Percentiles rank a stretch among this genome's conserved stretches.
These are phyloP conservation scores for Backusella mclennaniae DNA, from an alignment of 192 early-diverging fungal genomes.

Conservation along the genomic window DNA sequence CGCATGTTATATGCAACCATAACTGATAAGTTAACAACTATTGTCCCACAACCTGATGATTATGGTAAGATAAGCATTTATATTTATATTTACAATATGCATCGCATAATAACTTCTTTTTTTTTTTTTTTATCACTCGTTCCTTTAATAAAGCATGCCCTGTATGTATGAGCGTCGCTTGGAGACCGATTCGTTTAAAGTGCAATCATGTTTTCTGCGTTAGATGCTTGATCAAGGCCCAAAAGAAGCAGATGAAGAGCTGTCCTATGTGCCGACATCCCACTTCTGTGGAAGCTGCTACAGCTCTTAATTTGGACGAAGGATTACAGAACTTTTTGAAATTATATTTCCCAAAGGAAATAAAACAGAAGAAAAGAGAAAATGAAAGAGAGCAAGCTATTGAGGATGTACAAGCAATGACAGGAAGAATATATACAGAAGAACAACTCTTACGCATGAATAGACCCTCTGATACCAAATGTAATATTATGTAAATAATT, in stretches of 20 bases:
- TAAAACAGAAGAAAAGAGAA: conserved; percentile 68
- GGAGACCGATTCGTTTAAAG: conserved; percentile 75
- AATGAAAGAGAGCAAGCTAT: conserved; percentile 63
- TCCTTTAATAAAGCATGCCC: conserved; percentile 53
- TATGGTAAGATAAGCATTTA: conserved; percentile 40
- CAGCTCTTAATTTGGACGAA: conserved; percentile 60
- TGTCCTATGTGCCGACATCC: conserved; percentile 75
- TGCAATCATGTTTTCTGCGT: conserved; percentile 82
- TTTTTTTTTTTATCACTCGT: background rate
- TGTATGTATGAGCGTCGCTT: conserved; percentile 73
- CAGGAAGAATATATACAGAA: conserved; percentile 32
- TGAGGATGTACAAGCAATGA: conserved; percentile 60
- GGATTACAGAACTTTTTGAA: conserved; percentile 70
- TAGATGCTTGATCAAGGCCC: conserved; percentile 76
- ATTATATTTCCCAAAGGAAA: conserved; percentile 79
- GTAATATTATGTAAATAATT: conserved; percentile 30
- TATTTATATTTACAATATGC: background rate
- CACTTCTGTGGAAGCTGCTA: conserved; percentile 60
- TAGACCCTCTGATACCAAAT: conserved; percentile 13
- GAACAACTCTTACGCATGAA: conserved; percentile 31
- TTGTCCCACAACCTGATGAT: conserved; percentile 83
- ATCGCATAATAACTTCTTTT: background rate
- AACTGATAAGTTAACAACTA: conserved; percentile 58
- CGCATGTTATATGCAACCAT: conserved; percentile 64
- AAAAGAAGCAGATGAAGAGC: conserved; percentile 58